Conservation (phyloP, 164 flowering plant genomes). For the Nelumbo lutea region DNA sequence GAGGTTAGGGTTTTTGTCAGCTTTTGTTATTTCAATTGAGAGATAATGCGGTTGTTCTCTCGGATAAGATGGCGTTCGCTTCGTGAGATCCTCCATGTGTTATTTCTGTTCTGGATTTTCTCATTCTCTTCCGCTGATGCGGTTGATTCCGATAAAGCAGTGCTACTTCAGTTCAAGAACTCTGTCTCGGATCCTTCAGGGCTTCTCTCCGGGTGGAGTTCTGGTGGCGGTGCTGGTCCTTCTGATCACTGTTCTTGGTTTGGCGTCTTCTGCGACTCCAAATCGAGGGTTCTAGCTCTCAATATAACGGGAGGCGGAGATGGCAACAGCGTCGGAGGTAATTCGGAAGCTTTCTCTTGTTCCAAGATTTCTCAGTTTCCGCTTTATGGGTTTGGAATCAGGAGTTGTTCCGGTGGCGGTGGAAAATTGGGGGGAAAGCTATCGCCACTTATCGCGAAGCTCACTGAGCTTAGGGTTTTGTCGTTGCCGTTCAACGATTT, state of each 20-base stretch:
- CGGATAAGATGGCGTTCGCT: slow-evolving; percentile 20
- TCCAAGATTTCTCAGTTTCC: slow-evolving; percentile 22
- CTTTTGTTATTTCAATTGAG: slow-evolving; percentile 41
- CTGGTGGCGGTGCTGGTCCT: not conserved
- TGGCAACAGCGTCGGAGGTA: slow-evolving; percentile 22
- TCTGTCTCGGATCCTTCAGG: slow-evolving; percentile 53
- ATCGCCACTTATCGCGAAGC: slow-evolving; percentile 35
- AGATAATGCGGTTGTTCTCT: slow-evolving; percentile 8
- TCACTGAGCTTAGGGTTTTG: slow-evolving; percentile 55
- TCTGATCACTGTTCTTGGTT: slow-evolving; percentile 54
- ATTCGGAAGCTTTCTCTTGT: slow-evolving; percentile 20
- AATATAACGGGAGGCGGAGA: slow-evolving; percentile 29
- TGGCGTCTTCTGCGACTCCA: slow-evolving; percentile 58
- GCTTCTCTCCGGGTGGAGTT: slow-evolving; percentile 48
- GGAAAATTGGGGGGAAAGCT: slow-evolving; percentile 45
- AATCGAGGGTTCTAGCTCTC: slow-evolving; percentile 39
- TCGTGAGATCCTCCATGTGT: slow-evolving; percentile 14
- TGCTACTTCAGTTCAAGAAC: slow-evolving; percentile 46
- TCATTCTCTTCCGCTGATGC: not conserved
- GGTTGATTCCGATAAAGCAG: slow-evolving; percentile 26
- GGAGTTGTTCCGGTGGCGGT: slow-evolving; percentile 9
- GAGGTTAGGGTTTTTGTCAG: slow-evolving; percentile 47
- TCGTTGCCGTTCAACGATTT: slow-evolving; percentile 55
- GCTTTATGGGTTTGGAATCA: slow-evolving; percentile 33
- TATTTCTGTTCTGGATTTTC: slow-evolving; percentile 9